phyloP scores from a whole-genome alignment of 73 alveolate species.

The Durusdinium trenchii region DNA sequence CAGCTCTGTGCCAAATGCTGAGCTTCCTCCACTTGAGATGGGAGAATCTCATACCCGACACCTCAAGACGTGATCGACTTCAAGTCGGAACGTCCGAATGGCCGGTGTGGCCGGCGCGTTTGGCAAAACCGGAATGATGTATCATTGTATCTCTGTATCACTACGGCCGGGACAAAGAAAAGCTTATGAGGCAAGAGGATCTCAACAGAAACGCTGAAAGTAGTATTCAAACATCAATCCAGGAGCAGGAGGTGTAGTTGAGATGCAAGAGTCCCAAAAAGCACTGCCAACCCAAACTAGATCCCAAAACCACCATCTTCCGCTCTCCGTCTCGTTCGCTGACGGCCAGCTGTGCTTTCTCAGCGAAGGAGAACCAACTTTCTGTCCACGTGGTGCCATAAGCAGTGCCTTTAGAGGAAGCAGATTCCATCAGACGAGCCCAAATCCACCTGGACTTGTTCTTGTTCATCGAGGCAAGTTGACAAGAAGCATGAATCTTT shows the following conservation, averaged over 20 bases:
- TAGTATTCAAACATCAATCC: too few species aligned
- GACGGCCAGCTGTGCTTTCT: not conserved
- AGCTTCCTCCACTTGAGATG: conserved; percentile 48
- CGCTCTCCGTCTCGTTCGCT: not conserved
- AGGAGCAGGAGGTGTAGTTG: conserved; percentile 7
- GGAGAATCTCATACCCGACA: conserved; percentile 45
- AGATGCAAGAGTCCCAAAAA: conserved; percentile 75
- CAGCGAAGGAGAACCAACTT: conserved; percentile 41
- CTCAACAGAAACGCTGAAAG: too few species aligned
- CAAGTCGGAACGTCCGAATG: not conserved
- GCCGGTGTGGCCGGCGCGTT: not conserved
- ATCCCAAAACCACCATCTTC: conserved; percentile 63
- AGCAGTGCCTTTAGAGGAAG: conserved; percentile 40
- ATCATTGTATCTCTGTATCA: too few species aligned
- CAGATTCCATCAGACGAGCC: conserved; percentile 73
- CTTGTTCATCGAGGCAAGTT: too few species aligned
- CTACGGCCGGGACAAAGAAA: too few species aligned
- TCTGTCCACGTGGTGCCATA: conserved; percentile 81
- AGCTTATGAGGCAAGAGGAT: too few species aligned
- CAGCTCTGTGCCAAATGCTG: conserved; percentile 21
- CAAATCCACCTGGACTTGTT: conserved; percentile 26
- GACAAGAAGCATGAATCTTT: too few species aligned
- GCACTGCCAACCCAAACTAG: conserved; percentile 94
- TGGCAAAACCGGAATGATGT: too few species aligned
- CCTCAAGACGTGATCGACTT: not conserved